Percentiles rank a stretch among this genome's conserved stretches.
These are phyloP conservation scores for Discostella pseudostelligera DNA, from an alignment of 108 stramenopile genomes.

Conservation along the genomic window DNA sequence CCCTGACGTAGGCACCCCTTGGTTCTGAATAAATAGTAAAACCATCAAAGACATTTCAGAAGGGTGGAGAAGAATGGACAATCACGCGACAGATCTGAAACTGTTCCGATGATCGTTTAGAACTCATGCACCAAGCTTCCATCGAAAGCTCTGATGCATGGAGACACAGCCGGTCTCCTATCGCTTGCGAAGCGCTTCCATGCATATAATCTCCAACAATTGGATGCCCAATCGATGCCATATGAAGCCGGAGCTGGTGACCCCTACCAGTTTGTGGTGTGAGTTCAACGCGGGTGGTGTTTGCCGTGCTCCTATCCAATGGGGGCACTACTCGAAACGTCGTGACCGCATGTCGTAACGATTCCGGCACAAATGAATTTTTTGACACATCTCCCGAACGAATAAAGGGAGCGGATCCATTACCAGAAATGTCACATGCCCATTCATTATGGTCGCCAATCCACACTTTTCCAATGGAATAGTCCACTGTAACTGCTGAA, in stretches of 20 bases:
- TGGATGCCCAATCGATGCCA: constrained; percentile 54
- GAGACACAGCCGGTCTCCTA: constrained; percentile 4
- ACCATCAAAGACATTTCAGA: neutral
- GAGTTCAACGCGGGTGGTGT: constrained; percentile 38
- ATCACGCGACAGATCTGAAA: neutral
- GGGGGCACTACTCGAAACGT: constrained; percentile 21
- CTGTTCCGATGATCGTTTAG: neutral
- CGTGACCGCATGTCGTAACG: constrained; percentile 48
- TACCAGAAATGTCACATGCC: constrained; percentile 32
- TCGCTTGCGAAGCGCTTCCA: neutral
- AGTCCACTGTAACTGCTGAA: constrained; percentile 19
- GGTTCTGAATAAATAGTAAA: no score
- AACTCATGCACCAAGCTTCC: constrained; percentile 7
- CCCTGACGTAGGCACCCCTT: no score
- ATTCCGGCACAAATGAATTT: constrained; percentile 31
- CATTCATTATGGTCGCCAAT: constrained; percentile 45
- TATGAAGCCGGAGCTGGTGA: constrained; percentile 74
- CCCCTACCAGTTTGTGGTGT: constrained; percentile 68
- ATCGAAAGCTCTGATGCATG: constrained; percentile 16
- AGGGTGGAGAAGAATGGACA: neutral
- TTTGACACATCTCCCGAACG: constrained; percentile 13
- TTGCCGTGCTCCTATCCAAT: neutral
- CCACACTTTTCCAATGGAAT: constrained; percentile 54
- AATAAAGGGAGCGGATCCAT: constrained; percentile 28
- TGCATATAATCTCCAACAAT: constrained; percentile 61